Evolutionary conservation across 192 early-diverging fungal species (phyloP).

Genomic region (Linnemannia zychae): DNA sequence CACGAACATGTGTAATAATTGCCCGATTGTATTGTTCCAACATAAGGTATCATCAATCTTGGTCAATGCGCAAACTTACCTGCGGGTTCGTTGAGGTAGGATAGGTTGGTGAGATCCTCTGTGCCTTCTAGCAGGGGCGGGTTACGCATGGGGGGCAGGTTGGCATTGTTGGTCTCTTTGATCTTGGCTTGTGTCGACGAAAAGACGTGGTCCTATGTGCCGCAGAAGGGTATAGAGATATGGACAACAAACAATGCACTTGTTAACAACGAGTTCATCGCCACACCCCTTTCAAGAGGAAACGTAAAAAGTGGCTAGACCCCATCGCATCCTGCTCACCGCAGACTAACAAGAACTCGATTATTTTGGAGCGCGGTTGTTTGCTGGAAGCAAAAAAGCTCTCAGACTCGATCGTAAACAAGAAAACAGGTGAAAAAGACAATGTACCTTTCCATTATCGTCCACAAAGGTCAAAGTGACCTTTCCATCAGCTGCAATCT

Average conservation of each 20-base stretch:
- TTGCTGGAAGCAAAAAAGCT: too few species aligned
- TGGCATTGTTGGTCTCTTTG: constrained; percentile 70
- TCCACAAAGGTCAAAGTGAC: constrained; percentile 75
- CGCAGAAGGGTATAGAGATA: not conserved
- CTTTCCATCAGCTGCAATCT: constrained; percentile 66
- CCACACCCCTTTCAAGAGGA: not conserved
- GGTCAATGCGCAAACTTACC: constrained; percentile 25
- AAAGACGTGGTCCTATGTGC: constrained; percentile 75
- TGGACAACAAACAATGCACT: not conserved
- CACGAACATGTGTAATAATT: not conserved
- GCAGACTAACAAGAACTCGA: constrained; percentile 6
- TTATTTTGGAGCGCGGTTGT: not conserved
- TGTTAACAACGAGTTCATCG: not conserved
- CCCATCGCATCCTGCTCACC: not conserved
- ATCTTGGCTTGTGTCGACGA: constrained; percentile 80
- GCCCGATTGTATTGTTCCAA: not conserved
- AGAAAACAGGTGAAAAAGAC: not conserved
- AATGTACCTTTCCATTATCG: constrained; percentile 69
- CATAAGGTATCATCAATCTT: not conserved
- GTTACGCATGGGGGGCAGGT: constrained; percentile 93
- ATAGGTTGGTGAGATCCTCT: constrained; percentile 95
- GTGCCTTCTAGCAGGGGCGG: constrained; percentile 90
- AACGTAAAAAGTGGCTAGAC: not conserved
- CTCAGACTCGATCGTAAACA: too few species aligned
- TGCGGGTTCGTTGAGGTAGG: constrained; percentile 94